Conservation (phyloP, 352 stramenopile species). For the Phytophthora citrophthora region DNA sequence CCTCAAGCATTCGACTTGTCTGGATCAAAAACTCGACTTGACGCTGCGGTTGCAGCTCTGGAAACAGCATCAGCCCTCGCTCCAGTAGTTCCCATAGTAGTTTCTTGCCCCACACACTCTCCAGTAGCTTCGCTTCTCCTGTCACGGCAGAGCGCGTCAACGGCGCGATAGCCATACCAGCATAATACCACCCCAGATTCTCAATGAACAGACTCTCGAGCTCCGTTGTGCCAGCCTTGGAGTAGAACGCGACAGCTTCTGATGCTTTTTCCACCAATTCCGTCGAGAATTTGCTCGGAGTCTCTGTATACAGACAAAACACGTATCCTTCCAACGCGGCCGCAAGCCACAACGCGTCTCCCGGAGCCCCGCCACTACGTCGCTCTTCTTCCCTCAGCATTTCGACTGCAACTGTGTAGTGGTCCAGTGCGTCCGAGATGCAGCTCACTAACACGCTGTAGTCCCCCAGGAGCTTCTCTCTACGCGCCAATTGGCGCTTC, state of each 20-base stretch:
- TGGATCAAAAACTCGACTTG: conserved; percentile 76
- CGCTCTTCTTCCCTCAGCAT: conserved; percentile 81
- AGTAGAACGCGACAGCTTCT: conserved; percentile 73
- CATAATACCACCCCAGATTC: conserved; percentile 79
- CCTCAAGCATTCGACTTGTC: conserved; percentile 70
- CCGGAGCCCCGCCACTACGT: conserved; percentile 48
- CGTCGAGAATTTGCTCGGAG: conserved; percentile 61
- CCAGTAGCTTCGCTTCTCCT: conserved; percentile 48
- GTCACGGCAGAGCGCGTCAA: conserved; percentile 17
- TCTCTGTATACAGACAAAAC: conserved; percentile 63
- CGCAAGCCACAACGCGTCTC: conserved; percentile 81
- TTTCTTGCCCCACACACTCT: conserved; percentile 74
- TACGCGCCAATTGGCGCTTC: conserved; percentile 61
- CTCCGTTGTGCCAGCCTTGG: conserved; percentile 61
- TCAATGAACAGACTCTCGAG: conserved; percentile 80
- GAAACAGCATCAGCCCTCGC: conserved; percentile 57
- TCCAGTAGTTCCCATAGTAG: conserved; percentile 76
- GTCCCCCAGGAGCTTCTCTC: conserved; percentile 83
- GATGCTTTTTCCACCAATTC: conserved; percentile 85
- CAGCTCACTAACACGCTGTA: conserved; percentile 77
- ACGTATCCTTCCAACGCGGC: conserved; percentile 79
- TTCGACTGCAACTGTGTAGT: conserved; percentile 75
- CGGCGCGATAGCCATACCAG: conserved; percentile 40
- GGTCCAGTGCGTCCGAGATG: conserved; percentile 67
- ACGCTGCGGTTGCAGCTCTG: conserved; percentile 51